Evolutionary conservation across 2,329 filamentous ascomycete species (phyloP), one percentile per base, ranked within the genome.

Genomic region (Trichoderma sp.): DNA sequence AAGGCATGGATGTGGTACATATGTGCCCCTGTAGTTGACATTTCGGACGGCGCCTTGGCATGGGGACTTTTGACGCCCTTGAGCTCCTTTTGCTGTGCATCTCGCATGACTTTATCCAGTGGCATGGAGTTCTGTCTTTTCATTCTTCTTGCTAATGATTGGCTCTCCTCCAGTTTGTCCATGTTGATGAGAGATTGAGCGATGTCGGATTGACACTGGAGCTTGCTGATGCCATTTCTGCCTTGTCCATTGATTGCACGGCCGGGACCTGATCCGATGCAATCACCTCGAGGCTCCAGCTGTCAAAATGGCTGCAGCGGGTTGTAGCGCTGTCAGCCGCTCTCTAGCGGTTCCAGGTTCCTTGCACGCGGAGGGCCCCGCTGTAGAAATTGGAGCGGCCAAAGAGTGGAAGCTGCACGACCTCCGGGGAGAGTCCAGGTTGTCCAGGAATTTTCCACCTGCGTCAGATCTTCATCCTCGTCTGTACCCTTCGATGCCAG

Each of bases 401-500:
- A 30, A 44, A 2, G 21, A 24, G 21, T 24, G 21, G 21, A 24
- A 24, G 21, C 21, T 24, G 21, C n/a, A 24, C 21, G 21, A 2
- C 21, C 21, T n/a, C n/a, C n/a, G n/a, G 21, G 21, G 21, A 24
- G 21, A 3, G 21, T 24, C 3, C 21, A 24, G 21, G 21, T 24
- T 24, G 21, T 24, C 21, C 21, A 24, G 21, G 21, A 3, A 24
- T 24, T 61, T 52, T 52, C 48, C 24, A 30, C 48, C 26, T 51
- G 26, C 48, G 12, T n/a, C 7, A 15, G 7, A 26, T 17, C 58
- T 52, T 44, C 39, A 43, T 28, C 34, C 34, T 4, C 34, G 58
- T 21, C 48, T 30, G n/a, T 47, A 47, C 48, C 48, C 44, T 44
- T 43, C 44, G 58, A 61, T 60, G 57, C 50, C 45, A 17, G 57